These are phyloP conservation scores for Candida nitratophila DNA, from an alignment of 805 yeast genomes.

Conservation along the genomic window DNA sequence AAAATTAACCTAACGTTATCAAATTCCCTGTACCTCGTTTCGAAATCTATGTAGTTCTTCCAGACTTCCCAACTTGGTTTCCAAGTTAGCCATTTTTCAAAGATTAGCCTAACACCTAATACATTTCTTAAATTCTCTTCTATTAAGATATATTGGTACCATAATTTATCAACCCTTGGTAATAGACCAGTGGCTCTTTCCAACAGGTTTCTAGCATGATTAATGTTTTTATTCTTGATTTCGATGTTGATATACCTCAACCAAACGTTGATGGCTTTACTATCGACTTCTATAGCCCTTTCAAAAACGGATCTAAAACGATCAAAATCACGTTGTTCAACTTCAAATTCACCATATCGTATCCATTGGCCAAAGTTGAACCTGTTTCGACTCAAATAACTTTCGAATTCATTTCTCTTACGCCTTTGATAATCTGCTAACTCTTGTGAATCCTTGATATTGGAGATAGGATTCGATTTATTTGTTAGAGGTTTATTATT, in stretches of 20 bases:
- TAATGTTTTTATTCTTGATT: constrained; percentile 60
- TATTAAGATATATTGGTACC: constrained; percentile 77
- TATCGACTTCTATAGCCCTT: constrained; percentile 73
- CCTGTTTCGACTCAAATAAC: constrained; percentile 78
- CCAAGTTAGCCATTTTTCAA: constrained; percentile 78
- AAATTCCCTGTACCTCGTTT: constrained; percentile 47
- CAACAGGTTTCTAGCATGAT: constrained; percentile 82
- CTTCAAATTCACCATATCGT: constrained; percentile 84
- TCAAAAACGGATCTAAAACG: constrained; percentile 87
- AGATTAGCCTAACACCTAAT: constrained; percentile 54
- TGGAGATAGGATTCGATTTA: constrained; percentile 33
- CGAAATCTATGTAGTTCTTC: constrained; percentile 69
- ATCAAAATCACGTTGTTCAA: constrained; percentile 66
- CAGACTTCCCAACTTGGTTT: constrained; percentile 62
- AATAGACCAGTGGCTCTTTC: constrained; percentile 68
- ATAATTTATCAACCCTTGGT: constrained; percentile 78
- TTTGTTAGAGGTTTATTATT: constrained; percentile 22
- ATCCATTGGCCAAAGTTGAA: constrained; percentile 84
- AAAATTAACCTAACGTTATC: constrained; percentile 54
- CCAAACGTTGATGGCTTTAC: constrained; percentile 79
- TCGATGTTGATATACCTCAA: constrained; percentile 75
- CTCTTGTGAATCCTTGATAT: constrained; percentile 71
- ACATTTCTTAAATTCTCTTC: constrained; percentile 73
- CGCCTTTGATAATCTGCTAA: constrained; percentile 66
- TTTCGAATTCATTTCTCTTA: constrained; percentile 77